These are phyloP conservation scores for Saccharomycopsis guyanensis DNA, from an alignment of 805 yeast species.

Conservation along the genomic window DNA sequence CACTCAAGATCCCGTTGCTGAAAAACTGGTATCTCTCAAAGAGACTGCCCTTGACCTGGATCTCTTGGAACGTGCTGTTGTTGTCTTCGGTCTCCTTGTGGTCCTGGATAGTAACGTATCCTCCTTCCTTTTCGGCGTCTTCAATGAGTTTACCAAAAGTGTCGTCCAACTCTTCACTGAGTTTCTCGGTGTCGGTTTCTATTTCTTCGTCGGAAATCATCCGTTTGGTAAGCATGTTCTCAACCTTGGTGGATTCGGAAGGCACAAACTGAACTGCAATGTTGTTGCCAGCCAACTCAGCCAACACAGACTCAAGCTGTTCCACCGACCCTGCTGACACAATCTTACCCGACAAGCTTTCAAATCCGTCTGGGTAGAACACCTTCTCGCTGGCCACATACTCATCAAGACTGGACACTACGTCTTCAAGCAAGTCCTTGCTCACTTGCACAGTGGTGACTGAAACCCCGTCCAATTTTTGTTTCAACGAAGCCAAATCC, in stretches of 20 bases:
- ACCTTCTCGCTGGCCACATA: not conserved
- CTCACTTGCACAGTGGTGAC: constrained; percentile 5
- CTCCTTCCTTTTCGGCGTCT: constrained; percentile 16
- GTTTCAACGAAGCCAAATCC: constrained; percentile 1
- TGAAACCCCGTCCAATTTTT: constrained; percentile 1
- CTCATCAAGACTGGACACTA: not conserved
- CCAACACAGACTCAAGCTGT: not conserved
- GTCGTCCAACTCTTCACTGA: constrained; percentile 12
- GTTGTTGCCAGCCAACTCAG: not conserved
- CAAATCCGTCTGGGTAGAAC: not conserved
- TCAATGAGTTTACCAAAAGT: constrained; percentile 15
- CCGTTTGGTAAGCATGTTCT: not conserved
- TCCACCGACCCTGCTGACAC: not conserved
- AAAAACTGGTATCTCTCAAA: constrained; percentile 66
- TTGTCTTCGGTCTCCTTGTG: constrained; percentile 2
- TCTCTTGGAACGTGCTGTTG: constrained; percentile 4
- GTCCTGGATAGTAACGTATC: constrained; percentile 7
- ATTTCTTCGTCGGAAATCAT: constrained; percentile 12
- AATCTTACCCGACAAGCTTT: not conserved
- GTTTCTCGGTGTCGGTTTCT: constrained; percentile 5
- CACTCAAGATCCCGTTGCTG: constrained; percentile 67
- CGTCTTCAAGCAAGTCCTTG: constrained; percentile 2
- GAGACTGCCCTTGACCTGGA: constrained; percentile 29
- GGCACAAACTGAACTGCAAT: constrained; percentile 14
- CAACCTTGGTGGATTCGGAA: not conserved